Evolutionary conservation across 805 yeast genomes (phyloP), one percentile per base, ranked within the genome.

Genomic region (Yamadazyma phyllophila): DNA sequence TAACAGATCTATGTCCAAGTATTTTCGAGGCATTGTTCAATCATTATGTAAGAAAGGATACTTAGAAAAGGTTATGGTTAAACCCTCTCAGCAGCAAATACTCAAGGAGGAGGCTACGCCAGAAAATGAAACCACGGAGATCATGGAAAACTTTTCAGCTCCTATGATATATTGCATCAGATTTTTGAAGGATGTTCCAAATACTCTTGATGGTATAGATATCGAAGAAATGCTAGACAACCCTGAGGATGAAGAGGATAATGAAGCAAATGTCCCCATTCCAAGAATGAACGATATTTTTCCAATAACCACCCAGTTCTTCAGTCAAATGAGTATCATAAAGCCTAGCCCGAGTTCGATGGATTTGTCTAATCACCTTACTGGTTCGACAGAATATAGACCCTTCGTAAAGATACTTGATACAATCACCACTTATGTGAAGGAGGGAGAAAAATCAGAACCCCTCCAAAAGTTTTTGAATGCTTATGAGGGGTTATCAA

Each of bases 271-370:
- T 11, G 26, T 6, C 7, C 14, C 30, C 10, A 4, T 52, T 16
- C 76, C 78, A 0, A 34, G 59, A 0, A 56, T 76, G 42, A 86
- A 85, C 58, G 60, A 71, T 10, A 71, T 81, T 44, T 83, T 75
- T 52, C 91, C 96, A 0, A 50, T 82, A 0, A 82, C 80, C 32
- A 77, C 73, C 49, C 96, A 88, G 59, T 62, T 87, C 0, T 80
- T 69, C 56, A 80, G 79, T 42, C 46, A 73, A 3, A 74, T 45
- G 12, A 82, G 1, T 56, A 60, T 20, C 52, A 62, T 75, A 0
- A 54, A 57, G 0, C 58, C 61, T 0, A 96, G 96, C 0, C 65
- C 80, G 1, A 73, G 90, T 0, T 75, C 85, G 0, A 80, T 81
- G 67, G 81, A 78, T 5, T 56, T 87, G 1, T 63, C 73, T 4